Base-by-base conservation (phyloP, 2,329 filamentous ascomycete genomes). In the Alternaria conjuncta region DNA sequence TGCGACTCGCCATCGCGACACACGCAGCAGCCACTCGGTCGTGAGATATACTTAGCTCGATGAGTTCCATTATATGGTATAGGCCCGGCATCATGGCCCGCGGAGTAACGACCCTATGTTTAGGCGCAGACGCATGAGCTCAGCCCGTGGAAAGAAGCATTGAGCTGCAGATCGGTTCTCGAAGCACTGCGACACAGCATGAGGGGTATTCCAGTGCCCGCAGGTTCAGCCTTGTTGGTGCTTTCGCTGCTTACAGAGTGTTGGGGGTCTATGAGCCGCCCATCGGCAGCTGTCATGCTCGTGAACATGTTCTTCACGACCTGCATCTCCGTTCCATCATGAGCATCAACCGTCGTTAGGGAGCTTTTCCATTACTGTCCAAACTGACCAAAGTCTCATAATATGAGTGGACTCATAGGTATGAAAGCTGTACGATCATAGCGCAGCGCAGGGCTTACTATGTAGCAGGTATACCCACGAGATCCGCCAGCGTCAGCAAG, bases 401-500 rank as follows among this genome's bases (percentile, higher is more conserved):
- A n/a, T 6, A 46, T 56, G 54, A 30, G 41, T 13, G 28, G 20
- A 32, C 2, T 20, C 2, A 45, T 23, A 7, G 54, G 54, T 32
- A 41, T 43, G 23, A 7, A 30, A 0, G 30, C 5, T 23, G 18
- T 43, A 44, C 13, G 43, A 3, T 50, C 12, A 21, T 2, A 15
- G 13, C n/a, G n/a, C 25, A 12, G 13, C 26, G 10, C 32, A 43
- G 20, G 4, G 32, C 21, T 44, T 30, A 30, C 46, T 54, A 43
- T 26, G 50, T 8, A 18, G 26, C 20, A 51, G 46, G 32, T 30
- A 26, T 23, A 30, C 54, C 54, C 21, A 45, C 44, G 20, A 28
- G 43, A 46, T 56, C 54, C 13, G 65, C 67, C 46, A 66, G 67
- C 18, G 66, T 75, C n/a, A 68, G 69, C 47, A 70, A 59, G 47